Percentiles rank a stretch among this genome's conserved stretches.
Evolutionary conservation across 768 basidiomycete genomes (phyloP).

Genomic region (Russula abietina): DNA sequence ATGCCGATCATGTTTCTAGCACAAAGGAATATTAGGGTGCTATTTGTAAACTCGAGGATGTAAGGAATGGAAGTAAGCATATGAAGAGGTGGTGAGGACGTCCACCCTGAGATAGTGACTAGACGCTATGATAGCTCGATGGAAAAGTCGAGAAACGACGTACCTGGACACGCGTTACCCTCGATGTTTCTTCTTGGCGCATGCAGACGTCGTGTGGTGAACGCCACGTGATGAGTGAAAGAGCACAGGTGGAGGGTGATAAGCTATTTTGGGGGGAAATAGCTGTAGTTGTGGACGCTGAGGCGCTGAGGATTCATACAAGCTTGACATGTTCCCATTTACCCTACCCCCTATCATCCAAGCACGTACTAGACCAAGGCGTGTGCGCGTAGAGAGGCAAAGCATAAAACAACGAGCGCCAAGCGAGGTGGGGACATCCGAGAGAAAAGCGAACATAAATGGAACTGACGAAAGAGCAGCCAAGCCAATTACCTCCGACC

Average conservation of each 20-base stretch:
- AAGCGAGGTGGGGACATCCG: not conserved
- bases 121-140: not conserved
- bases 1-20: slow-evolving; percentile 4
- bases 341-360: slow-evolving; percentile 3
- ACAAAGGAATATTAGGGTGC: not conserved
- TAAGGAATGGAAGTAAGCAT: not conserved
- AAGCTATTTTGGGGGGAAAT: slow-evolving; percentile 1
- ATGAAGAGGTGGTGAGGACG: not conserved
- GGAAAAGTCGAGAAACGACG: slow-evolving; percentile 3
- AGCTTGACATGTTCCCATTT: not conserved
- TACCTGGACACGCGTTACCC: not conserved
- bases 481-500: not conserved
- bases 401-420: not conserved
- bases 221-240: slow-evolving; percentile 1
- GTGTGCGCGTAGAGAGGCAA: not conserved
- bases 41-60: not conserved
- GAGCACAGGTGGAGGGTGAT: not conserved
- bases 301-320: not conserved
- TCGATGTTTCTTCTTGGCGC: slow-evolving; percentile 1
- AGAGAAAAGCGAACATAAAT: not conserved
- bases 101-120: not conserved
- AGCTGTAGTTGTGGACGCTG: not conserved
- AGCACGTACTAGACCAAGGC: not conserved
- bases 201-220: slow-evolving; percentile 9
- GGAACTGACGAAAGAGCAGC: not conserved